Evolutionary conservation across 345 rosid species (phyloP).

Genomic region (Gossypium turneri): DNA sequence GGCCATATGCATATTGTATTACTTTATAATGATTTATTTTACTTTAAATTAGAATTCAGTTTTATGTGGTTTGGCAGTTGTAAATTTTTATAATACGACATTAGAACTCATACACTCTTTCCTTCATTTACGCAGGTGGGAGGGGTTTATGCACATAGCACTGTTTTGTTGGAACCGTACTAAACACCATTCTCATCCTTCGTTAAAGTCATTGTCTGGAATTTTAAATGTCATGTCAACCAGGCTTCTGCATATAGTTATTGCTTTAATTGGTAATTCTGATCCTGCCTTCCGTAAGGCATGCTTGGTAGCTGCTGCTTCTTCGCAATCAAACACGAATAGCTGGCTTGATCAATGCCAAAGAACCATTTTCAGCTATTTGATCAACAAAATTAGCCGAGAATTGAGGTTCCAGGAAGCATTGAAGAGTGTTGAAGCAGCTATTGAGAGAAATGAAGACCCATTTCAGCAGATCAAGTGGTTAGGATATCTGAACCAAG

Average conservation of each 20-base stretch:
- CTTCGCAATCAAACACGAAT: conserved; percentile 19
- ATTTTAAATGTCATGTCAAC: conserved; percentile 25
- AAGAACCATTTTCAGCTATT: conserved; percentile 28
- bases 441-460: conserved; percentile 29
- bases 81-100: background rate
- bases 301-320: conserved; percentile 42
- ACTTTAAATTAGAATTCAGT: background rate
- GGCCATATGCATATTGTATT: background rate
- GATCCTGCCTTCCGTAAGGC: conserved; percentile 48
- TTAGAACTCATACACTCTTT: background rate
- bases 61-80: background rate
- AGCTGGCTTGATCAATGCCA: conserved; percentile 38
- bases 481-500: conserved; percentile 35
- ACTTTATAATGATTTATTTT: background rate
- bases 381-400: conserved; percentile 31
- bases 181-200: conserved; percentile 9
- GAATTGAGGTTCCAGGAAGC: conserved; percentile 32
- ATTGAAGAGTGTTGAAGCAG: conserved; percentile 26
- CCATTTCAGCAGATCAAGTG: conserved; percentile 37
- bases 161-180: conserved; percentile 36
- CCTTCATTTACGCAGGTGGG: conserved; percentile 44
- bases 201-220: conserved; percentile 21
- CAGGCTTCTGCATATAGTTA: conserved; percentile 38
- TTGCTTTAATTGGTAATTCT: conserved; percentile 33
- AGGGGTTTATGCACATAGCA: conserved; percentile 52